These are phyloP conservation scores for Phalaenopsis aphrodite DNA, from an alignment of 106 monocot genomes.

Conservation along the genomic window DNA sequence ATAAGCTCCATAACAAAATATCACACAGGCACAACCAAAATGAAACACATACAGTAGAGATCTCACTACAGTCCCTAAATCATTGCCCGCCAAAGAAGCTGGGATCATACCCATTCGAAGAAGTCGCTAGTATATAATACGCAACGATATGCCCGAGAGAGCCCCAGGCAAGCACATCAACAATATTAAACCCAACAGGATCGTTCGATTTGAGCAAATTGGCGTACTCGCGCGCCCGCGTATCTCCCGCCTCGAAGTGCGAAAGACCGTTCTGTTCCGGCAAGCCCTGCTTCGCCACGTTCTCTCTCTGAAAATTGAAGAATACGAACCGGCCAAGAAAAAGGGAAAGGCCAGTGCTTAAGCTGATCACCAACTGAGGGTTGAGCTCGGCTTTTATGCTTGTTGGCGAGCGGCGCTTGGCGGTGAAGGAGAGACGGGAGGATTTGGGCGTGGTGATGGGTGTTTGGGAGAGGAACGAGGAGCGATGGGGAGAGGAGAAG, in stretches of 20 bases:
- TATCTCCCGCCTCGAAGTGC: slow-evolving; percentile 94
- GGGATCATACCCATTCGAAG: slow-evolving; percentile 91
- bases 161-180: slow-evolving; percentile 92
- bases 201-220: slow-evolving; percentile 83
- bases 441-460: slow-evolving; percentile 18
- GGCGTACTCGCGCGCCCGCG: slow-evolving; percentile 64
- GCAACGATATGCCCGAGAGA: slow-evolving; percentile 93
- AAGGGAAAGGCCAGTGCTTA: slow-evolving; percentile 89
- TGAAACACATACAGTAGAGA: too few relatives aligned
- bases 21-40: too few relatives aligned
- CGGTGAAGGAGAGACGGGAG: slow-evolving; percentile 7
- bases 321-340: slow-evolving; percentile 97
- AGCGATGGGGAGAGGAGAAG: slow-evolving; percentile 26
- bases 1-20: too few relatives aligned
- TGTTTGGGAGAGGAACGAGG: slow-evolving; percentile 43
- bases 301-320: slow-evolving; percentile 99
- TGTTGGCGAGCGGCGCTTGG: not conserved
- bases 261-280: slow-evolving; percentile 84
- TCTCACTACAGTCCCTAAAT: too few relatives aligned
- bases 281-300: slow-evolving; percentile 89
- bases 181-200: slow-evolving; percentile 93
- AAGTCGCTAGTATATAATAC: slow-evolving; percentile 92
- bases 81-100: slow-evolving; percentile 43
- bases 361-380: slow-evolving; percentile 77
- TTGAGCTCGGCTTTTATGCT: slow-evolving; percentile 50